Percentiles rank a stretch among this genome's conserved stretches.
phyloP scores from a whole-genome alignment of 306 rosid genomes.

The Amphicarpaea edgeworthii region DNA sequence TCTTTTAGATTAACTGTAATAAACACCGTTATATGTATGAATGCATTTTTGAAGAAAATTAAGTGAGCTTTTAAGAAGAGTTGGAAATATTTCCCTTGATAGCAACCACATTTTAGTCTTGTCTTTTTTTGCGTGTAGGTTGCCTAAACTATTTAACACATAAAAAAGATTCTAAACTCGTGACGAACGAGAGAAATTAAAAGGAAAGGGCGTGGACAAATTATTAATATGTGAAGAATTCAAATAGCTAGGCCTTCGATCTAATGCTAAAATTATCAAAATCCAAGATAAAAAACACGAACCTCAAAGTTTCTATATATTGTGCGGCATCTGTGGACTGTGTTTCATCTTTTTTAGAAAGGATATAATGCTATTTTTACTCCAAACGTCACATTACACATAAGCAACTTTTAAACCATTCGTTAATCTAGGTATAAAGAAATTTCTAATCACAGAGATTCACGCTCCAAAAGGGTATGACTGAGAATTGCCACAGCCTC shows the following conservation, averaged over 20 bases:
- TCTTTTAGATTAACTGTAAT: no score
- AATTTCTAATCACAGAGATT: slow-evolving; percentile 1
- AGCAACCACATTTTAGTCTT: neutral
- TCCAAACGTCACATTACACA: slow-evolving; percentile 46
- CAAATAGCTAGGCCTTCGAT: no score
- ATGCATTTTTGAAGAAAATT: neutral
- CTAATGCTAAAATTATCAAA: neutral
- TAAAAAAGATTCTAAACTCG: neutral
- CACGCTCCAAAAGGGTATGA: slow-evolving; percentile 46
- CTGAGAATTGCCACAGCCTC: slow-evolving; percentile 45
- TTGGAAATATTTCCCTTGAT: neutral
- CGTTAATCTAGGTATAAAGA: slow-evolving; percentile 12
- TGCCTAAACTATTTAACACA: neutral
- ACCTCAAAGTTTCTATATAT: slow-evolving; percentile 9
- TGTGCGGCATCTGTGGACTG: slow-evolving; percentile 30
- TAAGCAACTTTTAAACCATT: slow-evolving; percentile 25
- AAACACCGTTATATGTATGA: neutral
- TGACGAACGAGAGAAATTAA: neutral
- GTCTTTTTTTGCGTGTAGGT: neutral
- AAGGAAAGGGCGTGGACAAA: neutral
- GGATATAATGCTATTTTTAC: slow-evolving; percentile 36
- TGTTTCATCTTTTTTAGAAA: slow-evolving; percentile 10
- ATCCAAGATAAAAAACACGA: slow-evolving; percentile 24
- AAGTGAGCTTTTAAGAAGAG: neutral
- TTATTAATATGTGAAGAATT: neutral